Percentiles rank a stretch among this genome's conserved stretches.
These are phyloP conservation scores for Candida palmyrensis DNA, from an alignment of 805 yeast genomes.

Conservation along the genomic window DNA sequence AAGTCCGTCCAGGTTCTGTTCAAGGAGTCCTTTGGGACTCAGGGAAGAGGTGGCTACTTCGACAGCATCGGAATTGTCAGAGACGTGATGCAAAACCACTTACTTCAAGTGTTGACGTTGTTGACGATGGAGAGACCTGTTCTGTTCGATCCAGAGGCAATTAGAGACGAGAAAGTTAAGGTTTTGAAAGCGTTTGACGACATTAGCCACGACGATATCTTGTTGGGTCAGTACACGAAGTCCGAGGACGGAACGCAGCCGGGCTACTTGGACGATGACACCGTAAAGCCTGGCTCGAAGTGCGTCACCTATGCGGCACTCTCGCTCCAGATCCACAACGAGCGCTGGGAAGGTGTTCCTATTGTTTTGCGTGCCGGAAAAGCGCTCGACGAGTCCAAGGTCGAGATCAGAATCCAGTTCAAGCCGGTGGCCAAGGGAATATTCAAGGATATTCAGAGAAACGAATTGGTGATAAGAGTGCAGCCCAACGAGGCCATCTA, in stretches of 20 bases:
- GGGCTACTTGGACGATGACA: constrained; percentile 85
- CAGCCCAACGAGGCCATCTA: constrained; percentile 96
- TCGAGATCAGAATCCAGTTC: constrained; percentile 91
- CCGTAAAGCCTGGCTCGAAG: constrained; percentile 76
- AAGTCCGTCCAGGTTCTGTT: constrained; percentile 81
- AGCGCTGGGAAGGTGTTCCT: constrained; percentile 98
- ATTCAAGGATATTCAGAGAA: constrained; percentile 75
- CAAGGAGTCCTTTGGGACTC: constrained; percentile 98
- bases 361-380: constrained; percentile 95
- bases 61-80: constrained; percentile 93
- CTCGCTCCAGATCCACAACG: constrained; percentile 73
- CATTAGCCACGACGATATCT: constrained; percentile 57
- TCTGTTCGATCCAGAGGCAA: constrained; percentile 85
- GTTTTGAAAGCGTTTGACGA: constrained; percentile 77
- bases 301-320: constrained; percentile 92
- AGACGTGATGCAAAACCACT: constrained; percentile 97
- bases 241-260: constrained; percentile 89
- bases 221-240: constrained; percentile 83
- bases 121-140: constrained; percentile 95
- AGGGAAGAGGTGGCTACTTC: constrained; percentile 98
- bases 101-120: constrained; percentile 86
- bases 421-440: constrained; percentile 81
- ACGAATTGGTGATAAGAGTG: constrained; percentile 88
- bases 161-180: constrained; percentile 94
- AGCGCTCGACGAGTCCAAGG: constrained; percentile 92